These are phyloP conservation scores for Fusarium gaditjirri DNA, from an alignment of 2,329 filamentous ascomycete genomes.

Conservation along the genomic window DNA sequence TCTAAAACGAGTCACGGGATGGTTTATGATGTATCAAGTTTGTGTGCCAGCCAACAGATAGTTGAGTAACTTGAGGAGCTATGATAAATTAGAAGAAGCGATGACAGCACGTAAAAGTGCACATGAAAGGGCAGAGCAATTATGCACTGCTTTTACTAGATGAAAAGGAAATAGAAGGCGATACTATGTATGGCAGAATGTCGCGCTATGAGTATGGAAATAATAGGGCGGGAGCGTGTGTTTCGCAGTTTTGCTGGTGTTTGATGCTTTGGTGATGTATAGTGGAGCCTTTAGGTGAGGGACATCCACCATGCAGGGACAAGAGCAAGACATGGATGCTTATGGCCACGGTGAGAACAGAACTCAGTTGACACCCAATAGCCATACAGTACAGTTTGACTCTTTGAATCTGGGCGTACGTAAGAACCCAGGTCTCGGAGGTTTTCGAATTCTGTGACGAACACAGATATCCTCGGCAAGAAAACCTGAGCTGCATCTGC, in stretches of 20 bases:
- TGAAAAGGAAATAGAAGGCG: background rate
- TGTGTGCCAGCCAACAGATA: background rate
- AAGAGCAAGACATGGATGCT: conserved; percentile 4
- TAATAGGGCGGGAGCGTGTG: background rate
- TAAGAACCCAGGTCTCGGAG: background rate
- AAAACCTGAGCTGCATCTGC: conserved; percentile 17
- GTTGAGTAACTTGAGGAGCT: background rate
- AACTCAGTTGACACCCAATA: background rate
- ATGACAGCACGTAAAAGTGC: background rate
- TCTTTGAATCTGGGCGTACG: background rate
- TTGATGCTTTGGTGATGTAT: conserved; percentile 6
- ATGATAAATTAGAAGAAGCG: background rate
- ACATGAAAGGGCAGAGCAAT: background rate
- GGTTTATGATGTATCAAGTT: conserved; percentile 37
- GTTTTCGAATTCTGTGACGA: background rate
- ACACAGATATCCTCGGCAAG: background rate
- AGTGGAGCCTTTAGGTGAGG: background rate
- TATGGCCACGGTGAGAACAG: background rate
- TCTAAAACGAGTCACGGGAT: conserved; percentile 22
- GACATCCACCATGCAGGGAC: background rate
- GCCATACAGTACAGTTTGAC: background rate
- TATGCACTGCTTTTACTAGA: background rate
- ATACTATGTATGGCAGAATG: background rate
- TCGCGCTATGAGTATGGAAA: background rate
- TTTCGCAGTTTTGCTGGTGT: background rate